Base-by-base conservation (phyloP, 306 rosid species). In the Styphnolobium japonicum region DNA sequence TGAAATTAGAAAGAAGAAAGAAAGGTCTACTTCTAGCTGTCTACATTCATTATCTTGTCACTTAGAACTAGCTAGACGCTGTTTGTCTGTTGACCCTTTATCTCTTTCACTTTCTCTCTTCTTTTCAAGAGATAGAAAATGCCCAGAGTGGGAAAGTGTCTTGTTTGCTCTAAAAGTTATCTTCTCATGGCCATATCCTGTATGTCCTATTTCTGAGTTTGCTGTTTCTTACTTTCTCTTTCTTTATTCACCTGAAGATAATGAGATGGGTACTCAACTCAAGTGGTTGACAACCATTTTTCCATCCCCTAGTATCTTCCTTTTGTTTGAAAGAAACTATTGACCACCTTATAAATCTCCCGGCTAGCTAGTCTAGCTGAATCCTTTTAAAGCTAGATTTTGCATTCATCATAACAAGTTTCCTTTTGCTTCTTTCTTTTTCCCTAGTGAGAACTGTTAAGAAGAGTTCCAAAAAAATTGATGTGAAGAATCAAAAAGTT, bases 41-140 rank as follows among this genome's bases (percentile, higher is more conserved):
- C 70, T 64, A 33, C 57, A 31, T 76, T 61, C 33, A 23, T 64
- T 49, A 42, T 52, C 63, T 62, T 75, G 64, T 34, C 43, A 12
- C 42, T 23, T 67, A 39, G n/a, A n/a, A n/a, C n/a, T 15, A 36
- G 37, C 36, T 22, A 36, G 67, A 37, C 10, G 62, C 43, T 60
- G 66, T 67, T 67, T 36, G 15, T 33, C 45, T 74, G 68, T 61
- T 19, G 70, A 25, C 72, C 10, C 12, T 5, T 21, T 12, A 11
- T 53, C 52, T 40, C 68, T 5, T 21, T 64, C 6, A 21, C 64
- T 33, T 8, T 46, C 67, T 52, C 70, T 81, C 84, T 67, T 84
- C 51, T 79, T 87, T 81, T 81, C 42, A 29, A 31, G 75, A 31
- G 62, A 60, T 36, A 83, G 71, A 75, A 62, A 84, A 84, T 45